Conservation (phyloP, 345 rosid genomes). For the Populus euphratica region DNA sequence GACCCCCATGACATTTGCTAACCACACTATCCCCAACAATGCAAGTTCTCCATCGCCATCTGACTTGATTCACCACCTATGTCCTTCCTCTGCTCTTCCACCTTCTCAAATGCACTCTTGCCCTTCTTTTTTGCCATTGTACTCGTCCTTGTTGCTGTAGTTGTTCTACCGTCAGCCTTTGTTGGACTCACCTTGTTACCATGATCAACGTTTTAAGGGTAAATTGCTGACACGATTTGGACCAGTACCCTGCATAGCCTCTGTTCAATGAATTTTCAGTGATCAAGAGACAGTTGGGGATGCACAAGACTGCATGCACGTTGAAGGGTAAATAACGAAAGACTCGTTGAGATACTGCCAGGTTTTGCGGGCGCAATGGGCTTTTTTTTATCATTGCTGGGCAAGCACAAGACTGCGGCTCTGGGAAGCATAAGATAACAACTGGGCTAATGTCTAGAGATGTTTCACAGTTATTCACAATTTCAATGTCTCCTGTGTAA, state of each 20-base stretch:
- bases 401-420: neutral
- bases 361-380: neutral
- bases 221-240: neutral
- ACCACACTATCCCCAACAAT: constrained; percentile 24
- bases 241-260: neutral
- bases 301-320: neutral
- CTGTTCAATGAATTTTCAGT: constrained; percentile 12
- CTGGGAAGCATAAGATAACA: neutral
- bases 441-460: neutral
- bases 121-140: constrained; percentile 13
- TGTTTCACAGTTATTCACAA: neutral
- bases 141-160: neutral
- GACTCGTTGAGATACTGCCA: neutral
- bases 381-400: too few species aligned
- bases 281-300: neutral
- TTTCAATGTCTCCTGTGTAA: neutral
- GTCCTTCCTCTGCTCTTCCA: constrained; percentile 14
- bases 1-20: constrained; percentile 62
- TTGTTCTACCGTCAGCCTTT: neutral
- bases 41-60: neutral
- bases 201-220: neutral
- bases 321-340: neutral
- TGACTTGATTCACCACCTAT: neutral
- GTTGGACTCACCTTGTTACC: constrained; percentile 5
- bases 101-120: constrained; percentile 9